These are phyloP conservation scores for Penicillium macrosclerotiorum DNA, from an alignment of 495 filamentous ascomycete species.

Conservation along the genomic window DNA sequence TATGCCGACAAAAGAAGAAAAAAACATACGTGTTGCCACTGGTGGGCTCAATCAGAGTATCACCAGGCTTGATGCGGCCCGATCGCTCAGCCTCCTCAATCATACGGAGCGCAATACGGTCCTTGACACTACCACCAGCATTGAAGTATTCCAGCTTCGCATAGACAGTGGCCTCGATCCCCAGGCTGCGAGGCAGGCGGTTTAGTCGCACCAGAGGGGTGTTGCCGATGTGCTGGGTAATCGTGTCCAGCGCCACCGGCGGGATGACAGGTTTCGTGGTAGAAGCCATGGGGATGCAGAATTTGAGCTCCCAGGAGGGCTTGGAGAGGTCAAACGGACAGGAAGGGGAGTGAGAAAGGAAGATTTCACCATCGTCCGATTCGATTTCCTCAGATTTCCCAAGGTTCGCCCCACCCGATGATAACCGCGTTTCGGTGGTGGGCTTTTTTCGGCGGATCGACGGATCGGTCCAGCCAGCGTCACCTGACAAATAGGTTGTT, in stretches of 20 bases:
- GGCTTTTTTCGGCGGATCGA: too few species aligned
- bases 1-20: not conserved
- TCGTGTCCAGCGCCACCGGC: conserved; percentile 56
- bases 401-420: conserved; percentile 16
- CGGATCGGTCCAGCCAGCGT: not conserved
- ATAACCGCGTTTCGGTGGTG: conserved; percentile 17
- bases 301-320: not conserved
- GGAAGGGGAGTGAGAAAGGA: conserved; percentile 1
- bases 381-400: conserved; percentile 4
- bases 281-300: conserved; percentile 19
- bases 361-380: conserved; percentile 13
- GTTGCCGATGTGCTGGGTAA: conserved; percentile 80
- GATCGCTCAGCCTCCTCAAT: conserved; percentile 90
- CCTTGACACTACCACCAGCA: conserved; percentile 96
- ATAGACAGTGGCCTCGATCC: conserved; percentile 87
- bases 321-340: not conserved
- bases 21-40: conserved; percentile 84
- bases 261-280: conserved; percentile 44
- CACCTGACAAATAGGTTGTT: not conserved
- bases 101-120: conserved; percentile 96
- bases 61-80: conserved; percentile 93
- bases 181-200: conserved; percentile 81
- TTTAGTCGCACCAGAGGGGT: conserved; percentile 93
- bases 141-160: conserved; percentile 97
- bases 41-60: conserved; percentile 96